Evolutionary conservation across 768 basidiomycete genomes (phyloP), one percentile per base, ranked within the genome.

Genomic region (Lentinula guzmanii): DNA sequence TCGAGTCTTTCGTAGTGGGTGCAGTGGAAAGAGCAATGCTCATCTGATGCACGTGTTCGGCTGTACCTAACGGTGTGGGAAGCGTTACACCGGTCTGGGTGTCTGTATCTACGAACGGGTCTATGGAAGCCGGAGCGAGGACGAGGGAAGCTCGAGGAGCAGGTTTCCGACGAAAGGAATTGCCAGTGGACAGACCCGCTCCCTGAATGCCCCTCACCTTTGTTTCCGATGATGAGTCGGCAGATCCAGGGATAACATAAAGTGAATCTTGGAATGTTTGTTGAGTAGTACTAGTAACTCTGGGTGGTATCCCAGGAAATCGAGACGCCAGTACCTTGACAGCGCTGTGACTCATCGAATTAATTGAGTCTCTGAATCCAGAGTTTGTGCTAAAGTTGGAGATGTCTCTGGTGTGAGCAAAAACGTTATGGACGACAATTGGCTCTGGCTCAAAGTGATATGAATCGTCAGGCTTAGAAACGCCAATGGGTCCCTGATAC

Each of bases 261-360:
- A 37, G 9, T 4, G 48, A 34, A 21, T 60, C 48, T 24, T 68
- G 65, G 35, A 61, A 58, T 55, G 68, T 58, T 34, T 63, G 58
- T 58, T 69, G 61, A 42, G 68, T 65, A 4, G 68, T 63, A 67
- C 68, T 33, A 67, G 70, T 67, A 24, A 72, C 65, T 45, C 73
- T 70, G 39, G 73, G 68, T 5, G 82, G 83, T 54, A 80, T 74
- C 13, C 71, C 75, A 41, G 86, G 84, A 71, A 87, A 88, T 69
- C 79, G 80, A 42, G 70, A 63, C 5, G 83, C 77, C 58, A 86
- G 72, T 39, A 83, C 81, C 18, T 77, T 79, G 37, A 86, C 77
- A 18, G 77, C 72, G 65, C 74, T 37, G 37, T 48, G 13, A 18
- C 2, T 71, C 28, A 81, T 62, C 24, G 74, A 77, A 61, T 83